Base-by-base conservation (phyloP, 192 early-diverging fungal genomes). In the Pilaira anomala region DNA sequence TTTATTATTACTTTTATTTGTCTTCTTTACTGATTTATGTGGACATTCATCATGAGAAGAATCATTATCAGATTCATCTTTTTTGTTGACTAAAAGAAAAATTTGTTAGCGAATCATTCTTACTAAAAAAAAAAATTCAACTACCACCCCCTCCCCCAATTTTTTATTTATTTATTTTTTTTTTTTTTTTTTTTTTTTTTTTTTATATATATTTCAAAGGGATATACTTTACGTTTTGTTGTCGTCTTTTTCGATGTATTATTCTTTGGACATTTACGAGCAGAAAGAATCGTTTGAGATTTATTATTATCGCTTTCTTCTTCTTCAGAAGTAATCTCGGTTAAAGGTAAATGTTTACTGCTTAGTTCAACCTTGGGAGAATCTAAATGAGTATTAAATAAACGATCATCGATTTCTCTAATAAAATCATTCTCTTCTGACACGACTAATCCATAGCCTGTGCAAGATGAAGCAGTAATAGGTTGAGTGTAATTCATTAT, bases 51-150 rank as follows among this genome's bases (percentile, higher is more conserved):
- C 21, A n/a, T 13, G 49, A 26, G 49, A 22, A 26, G 49, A 50
- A 24, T 57, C 55, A 40, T 6, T 42, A 41, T 58, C 56, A 39
- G 56, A 42, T 14, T 58, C 56, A 24, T 58, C 56, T 58, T 58
- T 58, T 33, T 58, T 58, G 19, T 24, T 40, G 14, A 22, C 13
- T 22, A 30, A 54, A 19, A 50, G 8, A 53, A 29, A 33, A 25
- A 18, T 36, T 8, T 29, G 16, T 29, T 14, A 54, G 29, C 16
- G 26, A 54, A n/a, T n/a, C n/a, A n/a, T n/a, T n/a, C n/a, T n/a
- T n/a, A n/a, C n/a, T n/a, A n/a, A n/a, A n/a, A 54, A 53, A 53
- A 52, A 2, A 46, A 33, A 19, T 54, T 53, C 4, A 36, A 36
- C 33, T 9, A 36, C 33, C n/a, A n/a, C 33, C 33, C 30, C 33